These are phyloP conservation scores for Sporormia fimetaria DNA, from an alignment of 495 filamentous ascomycete genomes.

Conservation along the genomic window DNA sequence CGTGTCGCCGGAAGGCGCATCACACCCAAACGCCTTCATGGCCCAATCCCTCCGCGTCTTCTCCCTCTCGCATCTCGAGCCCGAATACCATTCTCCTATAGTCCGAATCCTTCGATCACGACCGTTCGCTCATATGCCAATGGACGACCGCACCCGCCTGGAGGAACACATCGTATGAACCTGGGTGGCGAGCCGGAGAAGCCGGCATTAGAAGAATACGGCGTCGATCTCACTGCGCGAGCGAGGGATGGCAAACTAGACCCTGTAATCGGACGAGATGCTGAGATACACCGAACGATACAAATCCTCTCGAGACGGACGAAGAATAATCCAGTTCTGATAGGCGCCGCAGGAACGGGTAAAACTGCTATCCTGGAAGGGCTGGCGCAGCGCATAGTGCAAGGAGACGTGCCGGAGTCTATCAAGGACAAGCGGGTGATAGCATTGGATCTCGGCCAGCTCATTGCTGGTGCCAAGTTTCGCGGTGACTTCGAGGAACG, in stretches of 20 bases:
- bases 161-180: slow-evolving; percentile 89
- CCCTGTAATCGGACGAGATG: slow-evolving; percentile 86
- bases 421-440: slow-evolving; percentile 92
- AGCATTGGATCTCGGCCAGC: slow-evolving; percentile 70
- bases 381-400: slow-evolving; percentile 78
- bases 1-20: slow-evolving; percentile 27
- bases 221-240: slow-evolving; percentile 76
- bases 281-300: slow-evolving; percentile 86
- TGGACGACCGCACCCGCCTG: slow-evolving; percentile 74
- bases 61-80: neutral
- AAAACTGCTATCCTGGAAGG: slow-evolving; percentile 95
- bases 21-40: slow-evolving; percentile 18
- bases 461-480: slow-evolving; percentile 94
- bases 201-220: slow-evolving; percentile 77
- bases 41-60: slow-evolving; percentile 5
- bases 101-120: slow-evolving; percentile 1
- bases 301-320: slow-evolving; percentile 86
- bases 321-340: slow-evolving; percentile 94
- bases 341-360: slow-evolving; percentile 83
- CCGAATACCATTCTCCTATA: neutral
- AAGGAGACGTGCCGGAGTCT: slow-evolving; percentile 89
- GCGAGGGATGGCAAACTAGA: slow-evolving; percentile 86
- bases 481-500: slow-evolving; percentile 94
- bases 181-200: slow-evolving; percentile 70
- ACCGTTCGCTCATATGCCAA: slow-evolving; percentile 53